A percentile compares a stretch with the other conserved stretches of the same genome.
phyloP scores from a whole-genome alignment of 768 basidiomycete genomes.

The Auriscalpium vulgare region DNA sequence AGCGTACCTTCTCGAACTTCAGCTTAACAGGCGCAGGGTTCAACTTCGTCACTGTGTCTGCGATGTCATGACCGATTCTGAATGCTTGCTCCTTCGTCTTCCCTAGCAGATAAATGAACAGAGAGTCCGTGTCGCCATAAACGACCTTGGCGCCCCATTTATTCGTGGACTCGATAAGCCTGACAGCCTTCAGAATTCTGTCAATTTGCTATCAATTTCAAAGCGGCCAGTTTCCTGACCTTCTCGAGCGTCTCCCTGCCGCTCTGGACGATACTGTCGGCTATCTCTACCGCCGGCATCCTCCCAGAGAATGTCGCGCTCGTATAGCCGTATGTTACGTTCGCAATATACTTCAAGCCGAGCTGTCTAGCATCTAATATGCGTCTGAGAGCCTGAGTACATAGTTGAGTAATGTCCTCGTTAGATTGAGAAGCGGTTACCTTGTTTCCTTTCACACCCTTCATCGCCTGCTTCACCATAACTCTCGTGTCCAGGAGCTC shows the following conservation, averaged over 20 bases:
- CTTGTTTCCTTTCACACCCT: slow-evolving; percentile 66
- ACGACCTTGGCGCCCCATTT: slow-evolving; percentile 90
- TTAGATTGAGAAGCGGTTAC: slow-evolving; percentile 29
- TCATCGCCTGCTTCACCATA: slow-evolving; percentile 98
- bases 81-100: slow-evolving; percentile 93
- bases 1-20: slow-evolving; percentile 89
- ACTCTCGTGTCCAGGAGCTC: slow-evolving; percentile 92
- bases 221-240: slow-evolving; percentile 29
- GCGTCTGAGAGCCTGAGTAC: slow-evolving; percentile 53
- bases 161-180: slow-evolving; percentile 59
- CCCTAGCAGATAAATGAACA: slow-evolving; percentile 88
- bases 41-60: slow-evolving; percentile 73
- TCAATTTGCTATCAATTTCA: not conserved
- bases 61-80: slow-evolving; percentile 86
- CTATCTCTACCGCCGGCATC: slow-evolving; percentile 98
- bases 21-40: slow-evolving; percentile 92
- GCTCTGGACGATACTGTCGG: slow-evolving; percentile 95
- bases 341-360: slow-evolving; percentile 88
- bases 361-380: slow-evolving; percentile 89
- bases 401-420: not conserved
- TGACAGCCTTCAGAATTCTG: slow-evolving; percentile 56
- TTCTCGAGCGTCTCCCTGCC: slow-evolving; percentile 94
- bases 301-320: slow-evolving; percentile 90
- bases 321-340: slow-evolving; percentile 95
- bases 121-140: slow-evolving; percentile 96